phyloP scores from a whole-genome alignment of 352 stramenopile genomes.

The Pythium folliculosum region DNA sequence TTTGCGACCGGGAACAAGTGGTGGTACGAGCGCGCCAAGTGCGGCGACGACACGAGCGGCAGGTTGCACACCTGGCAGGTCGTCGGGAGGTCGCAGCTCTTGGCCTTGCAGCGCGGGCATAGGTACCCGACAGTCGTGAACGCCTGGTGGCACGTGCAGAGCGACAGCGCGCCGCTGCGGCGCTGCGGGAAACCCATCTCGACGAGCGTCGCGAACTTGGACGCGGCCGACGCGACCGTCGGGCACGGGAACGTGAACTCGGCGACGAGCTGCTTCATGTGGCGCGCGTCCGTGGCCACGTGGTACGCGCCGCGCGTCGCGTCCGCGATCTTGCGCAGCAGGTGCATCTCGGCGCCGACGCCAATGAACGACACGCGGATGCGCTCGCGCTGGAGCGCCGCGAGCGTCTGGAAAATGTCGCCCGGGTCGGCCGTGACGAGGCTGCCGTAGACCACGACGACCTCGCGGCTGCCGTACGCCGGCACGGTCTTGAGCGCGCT shows the following conservation, averaged over 20 bases:
- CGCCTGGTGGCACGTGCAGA: slow-evolving; percentile 84
- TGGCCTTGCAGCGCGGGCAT: slow-evolving; percentile 94
- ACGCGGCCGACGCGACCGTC: slow-evolving; percentile 69
- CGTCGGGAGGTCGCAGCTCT: slow-evolving; percentile 94
- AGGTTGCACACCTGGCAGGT: slow-evolving; percentile 97
- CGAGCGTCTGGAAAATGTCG: slow-evolving; percentile 94
- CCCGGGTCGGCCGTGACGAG: slow-evolving; percentile 96
- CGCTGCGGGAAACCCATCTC: slow-evolving; percentile 87
- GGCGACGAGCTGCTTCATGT: slow-evolving; percentile 92
- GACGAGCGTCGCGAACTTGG: slow-evolving; percentile 73
- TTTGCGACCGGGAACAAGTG: slow-evolving; percentile 97
- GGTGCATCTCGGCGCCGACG: slow-evolving; percentile 93
- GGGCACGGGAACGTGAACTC: slow-evolving; percentile 94
- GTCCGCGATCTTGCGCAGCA: slow-evolving; percentile 85
- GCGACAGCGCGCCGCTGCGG: slow-evolving; percentile 68
- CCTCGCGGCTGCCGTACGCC: slow-evolving; percentile 83
- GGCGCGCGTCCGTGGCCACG: slow-evolving; percentile 92
- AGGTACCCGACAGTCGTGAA: slow-evolving; percentile 92
- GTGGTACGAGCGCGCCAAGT: slow-evolving; percentile 97
- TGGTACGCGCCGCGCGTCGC: slow-evolving; percentile 93
- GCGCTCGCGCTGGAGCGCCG: slow-evolving; percentile 87
- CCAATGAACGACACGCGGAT: slow-evolving; percentile 94
- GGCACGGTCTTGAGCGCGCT: slow-evolving; percentile 91
- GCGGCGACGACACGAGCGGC: slow-evolving; percentile 95
- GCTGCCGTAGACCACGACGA: slow-evolving; percentile 95